A percentile compares a stretch with the other conserved stretches of the same genome.
Evolutionary conservation across 495 filamentous ascomycete genomes (phyloP).

Genomic region (Aspergillus baeticus): DNA sequence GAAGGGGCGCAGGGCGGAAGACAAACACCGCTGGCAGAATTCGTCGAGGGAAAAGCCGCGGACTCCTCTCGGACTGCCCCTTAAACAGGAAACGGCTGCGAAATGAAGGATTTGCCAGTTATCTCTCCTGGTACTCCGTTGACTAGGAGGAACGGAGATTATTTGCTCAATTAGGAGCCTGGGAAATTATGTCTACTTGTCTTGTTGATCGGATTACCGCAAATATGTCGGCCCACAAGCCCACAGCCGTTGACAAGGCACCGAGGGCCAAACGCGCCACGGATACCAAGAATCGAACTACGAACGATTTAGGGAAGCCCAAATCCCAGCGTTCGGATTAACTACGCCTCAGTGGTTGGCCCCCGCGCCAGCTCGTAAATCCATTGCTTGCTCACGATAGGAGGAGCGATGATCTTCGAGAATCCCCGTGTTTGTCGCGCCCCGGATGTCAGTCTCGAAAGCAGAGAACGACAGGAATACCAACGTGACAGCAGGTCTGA

Average conservation of each 20-base stretch:
- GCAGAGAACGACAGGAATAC: too few relatives aligned
- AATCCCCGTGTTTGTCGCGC: too few relatives aligned
- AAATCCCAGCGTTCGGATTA: too few relatives aligned
- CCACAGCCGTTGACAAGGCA: neutral
- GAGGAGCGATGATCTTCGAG: too few relatives aligned
- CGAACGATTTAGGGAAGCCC: too few relatives aligned
- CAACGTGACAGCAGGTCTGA: too few relatives aligned
- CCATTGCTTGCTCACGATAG: too few relatives aligned
- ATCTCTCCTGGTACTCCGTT: neutral
- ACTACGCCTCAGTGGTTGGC: too few relatives aligned
- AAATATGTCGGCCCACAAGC: neutral
- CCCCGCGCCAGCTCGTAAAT: too few relatives aligned
- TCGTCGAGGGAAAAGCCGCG: neutral
- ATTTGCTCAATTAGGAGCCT: constrained; percentile 1
- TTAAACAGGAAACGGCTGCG: constrained; percentile 11
- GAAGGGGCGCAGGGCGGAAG: neutral
- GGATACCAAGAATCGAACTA: too few relatives aligned
- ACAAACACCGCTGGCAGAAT: neutral
- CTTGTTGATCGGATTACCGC: constrained; percentile 1
- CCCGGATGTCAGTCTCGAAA: too few relatives aligned
- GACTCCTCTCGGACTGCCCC: neutral
- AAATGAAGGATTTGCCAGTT: neutral
- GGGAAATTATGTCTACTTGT: neutral
- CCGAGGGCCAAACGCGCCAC: neutral
- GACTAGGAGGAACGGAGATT: constrained; percentile 1